These are phyloP conservation scores for Stachybotrys echinatus DNA, from an alignment of 2,329 filamentous ascomycete species.

Conservation along the genomic window DNA sequence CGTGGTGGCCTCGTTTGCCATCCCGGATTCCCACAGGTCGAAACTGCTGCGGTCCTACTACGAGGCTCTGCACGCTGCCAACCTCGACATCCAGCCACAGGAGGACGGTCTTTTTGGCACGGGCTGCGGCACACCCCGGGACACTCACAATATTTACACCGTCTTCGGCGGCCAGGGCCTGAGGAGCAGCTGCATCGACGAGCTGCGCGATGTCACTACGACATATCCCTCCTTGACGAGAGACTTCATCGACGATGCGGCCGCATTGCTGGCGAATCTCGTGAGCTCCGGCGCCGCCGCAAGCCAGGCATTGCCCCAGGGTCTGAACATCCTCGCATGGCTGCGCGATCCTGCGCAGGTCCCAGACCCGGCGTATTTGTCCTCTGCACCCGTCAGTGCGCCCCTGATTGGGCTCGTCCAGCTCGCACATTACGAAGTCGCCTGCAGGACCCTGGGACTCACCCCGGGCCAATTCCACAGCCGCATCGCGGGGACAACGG, in stretches of 20 bases:
- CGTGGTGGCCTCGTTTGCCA: too few relatives aligned
- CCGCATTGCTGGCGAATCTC: too few relatives aligned
- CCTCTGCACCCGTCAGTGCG: slow-evolving; percentile 4
- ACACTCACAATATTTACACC: slow-evolving; percentile 1
- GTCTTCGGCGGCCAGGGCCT: slow-evolving; percentile 8
- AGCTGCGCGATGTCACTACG: too few relatives aligned
- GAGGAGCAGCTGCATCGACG: slow-evolving; percentile 2
- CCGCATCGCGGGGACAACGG: slow-evolving; percentile 5
- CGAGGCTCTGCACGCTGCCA: slow-evolving; percentile 4
- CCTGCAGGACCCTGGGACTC: slow-evolving; percentile 5
- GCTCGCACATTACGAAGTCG: slow-evolving; percentile 6
- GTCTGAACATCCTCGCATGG: too few relatives aligned
- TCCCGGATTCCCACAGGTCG: slow-evolving; percentile 2
- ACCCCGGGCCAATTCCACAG: slow-evolving; percentile 6
- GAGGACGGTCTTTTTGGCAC: slow-evolving; percentile 5
- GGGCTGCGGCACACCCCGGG: neutral
- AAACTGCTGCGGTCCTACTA: slow-evolving; percentile 5
- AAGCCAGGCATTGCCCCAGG: too few relatives aligned
- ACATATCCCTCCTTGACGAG: too few relatives aligned
- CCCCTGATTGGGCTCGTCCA: slow-evolving; percentile 6
- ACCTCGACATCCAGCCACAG: slow-evolving; percentile 1
- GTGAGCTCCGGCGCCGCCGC: too few relatives aligned
- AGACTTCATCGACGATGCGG: too few relatives aligned
- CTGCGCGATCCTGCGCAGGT: too few relatives aligned
- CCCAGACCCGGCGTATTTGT: slow-evolving; percentile 2